A percentile compares a stretch with the other conserved stretches of the same genome.
Conservation (phyloP, 768 basidiomycete genomes). For the Leccinum ochraceum region DNA sequence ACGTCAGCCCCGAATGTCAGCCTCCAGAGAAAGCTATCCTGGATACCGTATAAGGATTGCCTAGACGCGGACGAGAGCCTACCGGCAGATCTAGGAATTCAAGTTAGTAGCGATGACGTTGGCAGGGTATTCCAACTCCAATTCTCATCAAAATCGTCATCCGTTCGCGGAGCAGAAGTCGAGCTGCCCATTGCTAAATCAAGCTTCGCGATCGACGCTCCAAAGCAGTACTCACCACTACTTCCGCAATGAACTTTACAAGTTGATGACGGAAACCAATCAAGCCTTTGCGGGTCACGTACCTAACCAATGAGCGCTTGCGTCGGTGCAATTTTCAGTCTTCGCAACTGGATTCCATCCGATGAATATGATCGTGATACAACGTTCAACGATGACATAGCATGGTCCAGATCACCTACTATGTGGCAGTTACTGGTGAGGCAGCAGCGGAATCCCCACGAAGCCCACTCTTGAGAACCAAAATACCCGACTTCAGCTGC, state of each 20-base stretch:
- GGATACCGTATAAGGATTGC: constrained; percentile 18
- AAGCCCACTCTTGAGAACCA: constrained; percentile 53
- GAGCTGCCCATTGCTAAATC: constrained; percentile 13
- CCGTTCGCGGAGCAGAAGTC: neutral
- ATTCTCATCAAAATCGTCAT: neutral
- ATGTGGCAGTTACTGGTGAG: constrained; percentile 27
- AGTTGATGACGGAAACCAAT: neutral
- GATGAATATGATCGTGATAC: constrained; percentile 21
- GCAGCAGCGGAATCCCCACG: constrained; percentile 31
- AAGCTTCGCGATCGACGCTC: constrained; percentile 20
- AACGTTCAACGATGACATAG: constrained; percentile 18
- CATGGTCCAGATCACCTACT: constrained; percentile 20
- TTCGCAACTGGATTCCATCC: constrained; percentile 14
- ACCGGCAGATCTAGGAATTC: constrained; percentile 10
- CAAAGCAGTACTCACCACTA: constrained; percentile 18
- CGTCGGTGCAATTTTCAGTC: neutral
- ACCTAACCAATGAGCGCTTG: neutral
- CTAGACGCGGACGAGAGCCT: neutral
- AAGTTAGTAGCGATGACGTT: neutral
- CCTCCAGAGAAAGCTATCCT: constrained; percentile 24
- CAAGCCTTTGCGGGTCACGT: neutral
- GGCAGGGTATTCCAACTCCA: constrained; percentile 3
- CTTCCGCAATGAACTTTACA: neutral
- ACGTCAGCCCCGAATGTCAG: constrained; percentile 3
- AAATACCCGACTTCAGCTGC: constrained; percentile 62